Conservation (phyloP, 2,329 filamentous ascomycete species). For the Aspergillus neoniger region DNA sequence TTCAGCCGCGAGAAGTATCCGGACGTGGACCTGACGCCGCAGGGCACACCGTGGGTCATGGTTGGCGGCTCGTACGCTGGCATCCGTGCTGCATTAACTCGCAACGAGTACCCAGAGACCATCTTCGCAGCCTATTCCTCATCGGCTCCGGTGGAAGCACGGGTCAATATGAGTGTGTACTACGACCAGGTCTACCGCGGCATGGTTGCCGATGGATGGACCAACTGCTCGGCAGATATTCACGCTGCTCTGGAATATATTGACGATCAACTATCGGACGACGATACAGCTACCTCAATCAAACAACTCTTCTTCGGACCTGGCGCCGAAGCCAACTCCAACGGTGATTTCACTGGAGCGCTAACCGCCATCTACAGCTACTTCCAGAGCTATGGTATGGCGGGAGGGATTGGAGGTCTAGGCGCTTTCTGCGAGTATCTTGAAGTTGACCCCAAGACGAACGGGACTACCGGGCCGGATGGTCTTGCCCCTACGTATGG, state of each 20-base stretch:
- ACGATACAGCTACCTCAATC: slow-evolving; percentile 39
- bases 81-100: slow-evolving; percentile 46
- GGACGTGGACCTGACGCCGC: slow-evolving; percentile 41
- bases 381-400: slow-evolving; percentile 50
- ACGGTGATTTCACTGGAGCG: slow-evolving; percentile 51
- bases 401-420: slow-evolving; percentile 38
- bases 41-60: slow-evolving; percentile 49
- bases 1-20: slow-evolving; percentile 38
- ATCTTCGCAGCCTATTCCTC: slow-evolving; percentile 46
- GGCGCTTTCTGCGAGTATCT: slow-evolving; percentile 51
- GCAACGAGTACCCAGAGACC: slow-evolving; percentile 46
- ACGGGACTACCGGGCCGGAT: slow-evolving; percentile 37
- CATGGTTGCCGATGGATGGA: slow-evolving; percentile 51
- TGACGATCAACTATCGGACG: slow-evolving; percentile 47
- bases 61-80: slow-evolving; percentile 51
- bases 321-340: slow-evolving; percentile 48
- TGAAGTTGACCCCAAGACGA: slow-evolving; percentile 44
- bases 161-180: slow-evolving; percentile 54
- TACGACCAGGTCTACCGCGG: slow-evolving; percentile 53
- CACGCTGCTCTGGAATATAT: slow-evolving; percentile 53
- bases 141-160: slow-evolving; percentile 50
- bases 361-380: slow-evolving; percentile 43
- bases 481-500: slow-evolving; percentile 48
- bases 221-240: slow-evolving; percentile 54
- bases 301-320: slow-evolving; percentile 53